phyloP scores from a whole-genome alignment of 441 rosid species.

The Adansonia rubrostipa region DNA sequence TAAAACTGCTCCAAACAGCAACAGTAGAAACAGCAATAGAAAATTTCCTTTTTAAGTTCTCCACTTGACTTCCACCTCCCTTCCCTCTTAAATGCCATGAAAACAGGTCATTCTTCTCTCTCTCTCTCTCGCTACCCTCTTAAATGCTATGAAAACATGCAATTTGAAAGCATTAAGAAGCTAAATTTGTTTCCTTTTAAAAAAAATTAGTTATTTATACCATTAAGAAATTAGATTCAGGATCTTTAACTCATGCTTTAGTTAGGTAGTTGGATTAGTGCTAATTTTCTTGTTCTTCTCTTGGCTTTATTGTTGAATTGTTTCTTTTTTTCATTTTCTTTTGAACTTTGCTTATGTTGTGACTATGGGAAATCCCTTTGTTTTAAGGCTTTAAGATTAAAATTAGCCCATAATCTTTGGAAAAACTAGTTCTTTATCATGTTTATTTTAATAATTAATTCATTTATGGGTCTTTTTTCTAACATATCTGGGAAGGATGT shows the following conservation, averaged over 20 bases:
- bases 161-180: too few species aligned
- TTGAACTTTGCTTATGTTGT: not conserved
- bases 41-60: too few species aligned
- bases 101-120: too few species aligned
- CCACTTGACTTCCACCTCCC: too few species aligned
- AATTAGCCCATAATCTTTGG: not conserved
- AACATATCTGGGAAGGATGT: not conserved
- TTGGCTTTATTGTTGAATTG: not conserved
- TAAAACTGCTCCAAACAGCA: too few species aligned
- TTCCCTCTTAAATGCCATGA: too few species aligned
- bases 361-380: not conserved
- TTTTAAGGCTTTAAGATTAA: not conserved
- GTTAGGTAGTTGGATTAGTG: not conserved
- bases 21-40: too few species aligned
- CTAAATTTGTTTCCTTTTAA: not conserved
- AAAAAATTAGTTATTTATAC: too few species aligned
- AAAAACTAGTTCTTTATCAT: not conserved
- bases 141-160: too few species aligned
- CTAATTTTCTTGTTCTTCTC: not conserved
- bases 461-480: not conserved
- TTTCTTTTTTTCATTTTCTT: not conserved
- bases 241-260: slow-evolving; percentile 4
- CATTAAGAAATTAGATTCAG: not conserved
- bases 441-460: not conserved
- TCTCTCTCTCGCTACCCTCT: too few species aligned